These are phyloP conservation scores for Chlamydomonas sphaeroides DNA, from an alignment of 139 green algal genomes.

Conservation along the genomic window DNA sequence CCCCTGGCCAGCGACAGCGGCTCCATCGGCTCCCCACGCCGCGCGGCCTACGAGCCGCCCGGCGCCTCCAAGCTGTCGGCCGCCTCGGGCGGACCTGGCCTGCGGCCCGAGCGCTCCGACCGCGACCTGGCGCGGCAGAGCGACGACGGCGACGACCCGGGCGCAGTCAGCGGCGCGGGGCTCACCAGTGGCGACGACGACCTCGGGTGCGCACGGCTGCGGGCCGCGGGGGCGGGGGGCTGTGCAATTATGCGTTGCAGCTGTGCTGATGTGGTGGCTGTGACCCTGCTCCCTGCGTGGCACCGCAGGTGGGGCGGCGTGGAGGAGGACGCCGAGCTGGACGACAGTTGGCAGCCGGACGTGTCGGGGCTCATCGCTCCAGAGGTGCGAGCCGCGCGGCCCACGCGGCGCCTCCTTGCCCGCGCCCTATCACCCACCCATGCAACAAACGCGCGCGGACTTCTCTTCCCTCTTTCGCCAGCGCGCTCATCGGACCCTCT, in stretches of 20 bases:
- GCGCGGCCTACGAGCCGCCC: conserved; percentile 4
- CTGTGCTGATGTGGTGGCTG: background rate
- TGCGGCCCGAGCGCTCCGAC: conserved; percentile 17
- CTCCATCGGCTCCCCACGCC: background rate
- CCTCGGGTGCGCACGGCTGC: background rate
- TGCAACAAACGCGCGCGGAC: too few relatives aligned
- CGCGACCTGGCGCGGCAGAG: conserved; percentile 12
- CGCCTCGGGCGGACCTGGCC: background rate
- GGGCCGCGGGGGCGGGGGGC: too few relatives aligned
- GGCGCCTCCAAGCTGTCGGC: conserved; percentile 15
- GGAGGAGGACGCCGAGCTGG: conserved; percentile 11
- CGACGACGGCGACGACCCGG: background rate
- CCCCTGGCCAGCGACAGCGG: conserved; percentile 29
- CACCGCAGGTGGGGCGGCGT: conserved; percentile 20
- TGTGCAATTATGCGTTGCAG: background rate
- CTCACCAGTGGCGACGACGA: conserved; percentile 34
- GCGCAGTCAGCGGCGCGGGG: background rate
- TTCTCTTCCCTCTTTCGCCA: too few relatives aligned
- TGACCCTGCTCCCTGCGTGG: too few relatives aligned
- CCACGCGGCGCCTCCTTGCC: too few relatives aligned
- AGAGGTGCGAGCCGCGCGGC: conserved; percentile 5
- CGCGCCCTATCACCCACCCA: too few relatives aligned
- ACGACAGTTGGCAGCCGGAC: conserved; percentile 35
- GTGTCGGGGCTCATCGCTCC: conserved; percentile 21
- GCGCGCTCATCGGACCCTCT: too few relatives aligned